Evolutionary conservation across 1,284 basidiomycete genomes (phyloP).

Genomic region (Fereydounia khargensis): DNA sequence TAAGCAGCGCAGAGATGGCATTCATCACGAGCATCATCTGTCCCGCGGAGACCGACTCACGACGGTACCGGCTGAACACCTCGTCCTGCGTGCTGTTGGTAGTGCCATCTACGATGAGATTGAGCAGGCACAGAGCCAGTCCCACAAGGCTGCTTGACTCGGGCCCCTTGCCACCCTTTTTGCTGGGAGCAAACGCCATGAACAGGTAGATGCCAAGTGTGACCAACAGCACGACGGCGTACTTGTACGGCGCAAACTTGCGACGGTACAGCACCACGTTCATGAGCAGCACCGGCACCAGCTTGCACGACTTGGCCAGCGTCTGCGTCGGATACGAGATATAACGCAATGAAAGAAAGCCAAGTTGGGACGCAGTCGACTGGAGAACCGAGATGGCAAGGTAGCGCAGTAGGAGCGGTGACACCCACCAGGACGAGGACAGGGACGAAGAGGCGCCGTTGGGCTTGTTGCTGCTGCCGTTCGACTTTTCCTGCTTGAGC

Average conservation of each 20-base stretch:
- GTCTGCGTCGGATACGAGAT: slow-evolving; percentile 99
- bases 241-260: slow-evolving; percentile 56
- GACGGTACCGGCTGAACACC: slow-evolving; percentile 72
- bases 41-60: slow-evolving; percentile 71
- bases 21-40: slow-evolving; percentile 99
- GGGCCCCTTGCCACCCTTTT: slow-evolving; percentile 58
- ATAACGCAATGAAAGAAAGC: slow-evolving; percentile 88
- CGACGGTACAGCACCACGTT: slow-evolving; percentile 66
- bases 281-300: slow-evolving; percentile 93
- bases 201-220: slow-evolving; percentile 91
- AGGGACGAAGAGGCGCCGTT: neutral
- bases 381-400: slow-evolving; percentile 69
- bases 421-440: slow-evolving; percentile 56
- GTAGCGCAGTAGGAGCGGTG: slow-evolving; percentile 61
- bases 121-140: slow-evolving; percentile 73
- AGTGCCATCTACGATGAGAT: slow-evolving; percentile 86
- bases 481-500: neutral
- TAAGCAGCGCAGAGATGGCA: slow-evolving; percentile 62
- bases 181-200: slow-evolving; percentile 67
- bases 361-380: slow-evolving; percentile 87
- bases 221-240: slow-evolving; percentile 63
- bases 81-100: slow-evolving; percentile 98
- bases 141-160: slow-evolving; percentile 37
- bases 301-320: slow-evolving; percentile 96
- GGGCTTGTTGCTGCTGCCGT: slow-evolving; percentile 1